Evolutionary conservation across 768 basidiomycete species (phyloP), one percentile per base, ranked within the genome.

Genomic region (Termitomyces sp.): DNA sequence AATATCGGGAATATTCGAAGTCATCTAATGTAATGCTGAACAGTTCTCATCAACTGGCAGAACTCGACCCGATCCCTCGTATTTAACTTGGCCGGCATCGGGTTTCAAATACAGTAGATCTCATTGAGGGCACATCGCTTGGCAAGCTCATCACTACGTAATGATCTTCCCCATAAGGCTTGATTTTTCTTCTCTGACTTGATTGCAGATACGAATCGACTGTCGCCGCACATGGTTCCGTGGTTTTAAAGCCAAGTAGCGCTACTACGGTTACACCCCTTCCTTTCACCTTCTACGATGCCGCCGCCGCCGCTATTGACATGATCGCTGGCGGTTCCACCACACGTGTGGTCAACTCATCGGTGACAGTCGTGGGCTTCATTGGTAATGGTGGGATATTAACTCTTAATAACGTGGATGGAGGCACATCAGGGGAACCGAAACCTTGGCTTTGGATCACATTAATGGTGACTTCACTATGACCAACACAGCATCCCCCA

Each of bases 1-100:
- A 42, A 22, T 44, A 45, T 40, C n/a, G n/a, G n/a, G n/a, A n/a
- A n/a, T n/a, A 44, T 15, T 55, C 40, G 36, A 42, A 32, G 40
- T n/a, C 33, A 33, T 28, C 35, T 51, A 33, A 44, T 20, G 5
- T 16, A 2, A 36, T 51, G 18, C n/a, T 36, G 5, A 36, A 18
- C 35, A 81, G 80, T 81, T n/a, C 61, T 81, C 33, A 76, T 82
- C 56, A 81, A 81, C 63, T 80, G 76, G 79, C 71, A 78, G 60
- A 73, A 71, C 33, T 57, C 73, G 18, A 67, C 77, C 24, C 69
- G 79, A 52, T 71, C 76, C 11, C 66, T 82, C 6, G 77, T 74
- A 8, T 76, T 81, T 64, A 71, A 73, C 51, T 73, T 81, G 45
- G 69, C 78, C 36, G 79, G 81, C 66, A 73, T 77, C 49, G 80